A percentile compares a stretch with the other conserved stretches of the same genome.
phyloP scores from a whole-genome alignment of 345 rosid species.

The Citrus hindsii region DNA sequence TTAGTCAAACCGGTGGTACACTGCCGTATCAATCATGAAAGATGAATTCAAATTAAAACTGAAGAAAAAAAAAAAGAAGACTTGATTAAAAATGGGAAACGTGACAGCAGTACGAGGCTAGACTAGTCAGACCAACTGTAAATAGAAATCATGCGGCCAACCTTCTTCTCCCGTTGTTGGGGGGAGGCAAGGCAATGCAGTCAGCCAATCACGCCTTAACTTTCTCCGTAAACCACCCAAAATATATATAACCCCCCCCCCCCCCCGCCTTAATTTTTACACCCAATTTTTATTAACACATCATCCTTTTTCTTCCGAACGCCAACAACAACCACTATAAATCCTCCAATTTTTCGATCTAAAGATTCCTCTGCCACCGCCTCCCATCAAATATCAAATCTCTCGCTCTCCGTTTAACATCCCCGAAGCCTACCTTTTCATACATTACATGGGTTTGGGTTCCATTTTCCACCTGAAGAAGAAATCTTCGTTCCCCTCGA shows the following conservation, averaged over 20 bases:
- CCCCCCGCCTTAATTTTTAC: too few relatives aligned
- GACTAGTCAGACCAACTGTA: not conserved
- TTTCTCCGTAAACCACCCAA: not conserved
- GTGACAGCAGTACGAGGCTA: slow-evolving; percentile 2
- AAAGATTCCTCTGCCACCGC: too few relatives aligned
- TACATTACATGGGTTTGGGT: slow-evolving; percentile 27
- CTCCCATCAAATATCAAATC: too few relatives aligned
- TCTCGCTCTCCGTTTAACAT: too few relatives aligned
- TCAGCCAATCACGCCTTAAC: slow-evolving; percentile 11
- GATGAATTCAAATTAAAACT: too few relatives aligned
- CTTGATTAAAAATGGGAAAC: slow-evolving; percentile 2
- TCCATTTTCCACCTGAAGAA: slow-evolving; percentile 44
- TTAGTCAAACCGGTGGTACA: too few relatives aligned
- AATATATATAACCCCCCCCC: too few relatives aligned
- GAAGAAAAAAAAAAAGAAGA: not conserved
- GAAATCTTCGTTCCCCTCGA: not conserved
- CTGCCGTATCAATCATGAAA: too few relatives aligned
- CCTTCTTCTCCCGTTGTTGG: not conserved
- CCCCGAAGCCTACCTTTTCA: too few relatives aligned
- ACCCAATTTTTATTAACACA: too few relatives aligned
- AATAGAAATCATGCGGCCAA: not conserved
- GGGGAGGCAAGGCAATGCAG: not conserved
- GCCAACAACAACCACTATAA: too few relatives aligned
- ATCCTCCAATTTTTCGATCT: too few relatives aligned
- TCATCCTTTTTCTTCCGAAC: not conserved